Evolutionary conservation across 1,139 yeast genomes (phyloP).

Genomic region (Meyerozyma smithsonii): DNA sequence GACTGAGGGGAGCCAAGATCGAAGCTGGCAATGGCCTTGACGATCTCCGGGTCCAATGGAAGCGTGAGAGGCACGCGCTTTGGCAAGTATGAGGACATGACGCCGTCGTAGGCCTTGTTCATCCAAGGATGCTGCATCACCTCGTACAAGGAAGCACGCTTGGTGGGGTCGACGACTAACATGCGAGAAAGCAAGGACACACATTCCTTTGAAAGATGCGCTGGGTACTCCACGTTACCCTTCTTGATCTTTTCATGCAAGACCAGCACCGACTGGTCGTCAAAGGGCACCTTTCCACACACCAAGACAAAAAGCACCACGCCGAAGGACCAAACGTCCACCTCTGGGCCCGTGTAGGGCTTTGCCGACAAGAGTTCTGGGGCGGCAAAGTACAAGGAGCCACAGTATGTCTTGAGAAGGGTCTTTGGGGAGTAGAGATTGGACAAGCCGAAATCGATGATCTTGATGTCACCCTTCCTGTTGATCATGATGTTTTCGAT

Average conservation of each 20-base stretch:
- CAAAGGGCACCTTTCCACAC: conserved; percentile 97
- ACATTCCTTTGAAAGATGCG: conserved; percentile 75
- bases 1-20: conserved; percentile 72
- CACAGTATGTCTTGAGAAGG: conserved; percentile 89
- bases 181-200: conserved; percentile 78
- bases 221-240: conserved; percentile 91
- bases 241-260: conserved; percentile 91
- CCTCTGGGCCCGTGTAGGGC: conserved; percentile 95
- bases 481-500: conserved; percentile 96
- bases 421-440: conserved; percentile 73
- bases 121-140: conserved; percentile 94
- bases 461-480: conserved; percentile 88
- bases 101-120: conserved; percentile 77
- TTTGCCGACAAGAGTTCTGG: conserved; percentile 91
- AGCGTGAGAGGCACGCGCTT: conserved; percentile 66
- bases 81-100: conserved; percentile 71
- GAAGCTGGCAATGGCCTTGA: conserved; percentile 71
- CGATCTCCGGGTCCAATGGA: conserved; percentile 68
- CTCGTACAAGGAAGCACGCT: conserved; percentile 76
- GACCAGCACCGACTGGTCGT: conserved; percentile 89
- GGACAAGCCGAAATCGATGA: conserved; percentile 93
- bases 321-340: conserved; percentile 98
- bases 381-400: conserved; percentile 96
- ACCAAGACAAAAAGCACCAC: conserved; percentile 91
- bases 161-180: conserved; percentile 84